Evolutionary conservation across 2,329 filamentous ascomycete species (phyloP).

Genomic region (Colletotrichum tabaci): DNA sequence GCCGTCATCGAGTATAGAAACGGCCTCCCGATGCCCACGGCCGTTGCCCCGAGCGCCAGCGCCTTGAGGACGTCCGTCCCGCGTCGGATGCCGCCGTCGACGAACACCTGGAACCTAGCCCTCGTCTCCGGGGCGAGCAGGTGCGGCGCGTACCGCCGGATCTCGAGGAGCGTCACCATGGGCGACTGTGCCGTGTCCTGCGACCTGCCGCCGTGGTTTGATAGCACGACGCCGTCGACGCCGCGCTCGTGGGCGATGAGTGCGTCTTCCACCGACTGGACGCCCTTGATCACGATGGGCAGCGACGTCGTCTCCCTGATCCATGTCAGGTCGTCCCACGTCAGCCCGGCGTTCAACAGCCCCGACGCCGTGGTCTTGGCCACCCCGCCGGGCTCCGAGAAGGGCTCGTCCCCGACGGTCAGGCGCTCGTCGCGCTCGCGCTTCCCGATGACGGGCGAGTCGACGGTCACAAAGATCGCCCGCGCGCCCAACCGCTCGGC

Average conservation of each 20-base stretch:
- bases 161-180: slow-evolving; percentile 42
- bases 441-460: slow-evolving; percentile 71
- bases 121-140: slow-evolving; percentile 52
- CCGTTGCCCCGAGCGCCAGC: slow-evolving; percentile 73
- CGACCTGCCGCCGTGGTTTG: slow-evolving; percentile 78
- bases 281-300: slow-evolving; percentile 77
- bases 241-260: slow-evolving; percentile 70
- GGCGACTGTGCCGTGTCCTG: slow-evolving; percentile 58
- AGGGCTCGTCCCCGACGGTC: slow-evolving; percentile 59
- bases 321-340: slow-evolving; percentile 77
- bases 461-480: slow-evolving; percentile 72
- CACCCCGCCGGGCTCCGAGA: slow-evolving; percentile 57
- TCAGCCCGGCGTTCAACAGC: slow-evolving; percentile 69
- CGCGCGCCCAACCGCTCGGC: slow-evolving; percentile 63
- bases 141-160: slow-evolving; percentile 65
- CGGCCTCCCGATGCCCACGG: slow-evolving; percentile 79
- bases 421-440: slow-evolving; percentile 63
- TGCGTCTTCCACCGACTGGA: slow-evolving; percentile 77
- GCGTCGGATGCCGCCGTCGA: slow-evolving; percentile 76
- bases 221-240: slow-evolving; percentile 77
- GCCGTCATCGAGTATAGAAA: slow-evolving; percentile 71
- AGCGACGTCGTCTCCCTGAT: slow-evolving; percentile 63
- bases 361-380: slow-evolving; percentile 69
- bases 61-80: slow-evolving; percentile 79
- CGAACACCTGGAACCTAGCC: slow-evolving; percentile 64